These are phyloP conservation scores for Paraphaeosphaeria sporulosa DNA, from an alignment of 2,329 filamentous ascomycete genomes.

Conservation along the genomic window DNA sequence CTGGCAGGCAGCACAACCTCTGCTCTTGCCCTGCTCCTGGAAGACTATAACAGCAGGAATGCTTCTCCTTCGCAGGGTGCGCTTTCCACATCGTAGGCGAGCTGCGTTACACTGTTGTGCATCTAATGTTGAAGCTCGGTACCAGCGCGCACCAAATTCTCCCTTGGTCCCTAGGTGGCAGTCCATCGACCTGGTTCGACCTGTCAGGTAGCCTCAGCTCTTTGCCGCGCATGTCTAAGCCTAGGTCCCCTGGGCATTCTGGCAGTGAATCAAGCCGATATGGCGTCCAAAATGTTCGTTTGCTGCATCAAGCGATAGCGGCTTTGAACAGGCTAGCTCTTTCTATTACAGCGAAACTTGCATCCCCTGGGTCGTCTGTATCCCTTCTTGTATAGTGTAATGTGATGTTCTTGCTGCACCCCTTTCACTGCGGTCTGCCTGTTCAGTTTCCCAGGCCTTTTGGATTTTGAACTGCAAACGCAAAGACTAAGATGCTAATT, in stretches of 20 bases:
- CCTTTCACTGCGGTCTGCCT: not conserved
- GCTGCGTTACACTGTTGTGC: not conserved
- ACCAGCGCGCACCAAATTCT: not conserved
- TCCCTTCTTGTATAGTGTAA: not conserved
- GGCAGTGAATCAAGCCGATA: not conserved
- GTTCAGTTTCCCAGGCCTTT: not conserved
- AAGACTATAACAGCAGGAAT: not conserved
- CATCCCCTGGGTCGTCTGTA: not conserved
- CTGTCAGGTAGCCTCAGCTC: not conserved
- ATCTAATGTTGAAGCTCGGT: conserved; percentile 3
- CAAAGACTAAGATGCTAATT: not conserved
- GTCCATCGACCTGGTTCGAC: not conserved
- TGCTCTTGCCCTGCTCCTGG: not conserved
- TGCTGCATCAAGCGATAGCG: not conserved
- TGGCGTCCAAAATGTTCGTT: not conserved
- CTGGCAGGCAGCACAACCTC: not conserved
- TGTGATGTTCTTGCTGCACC: not conserved
- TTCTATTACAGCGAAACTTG: not conserved
- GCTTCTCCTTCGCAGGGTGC: not conserved
- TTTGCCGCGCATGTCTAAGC: not conserved
- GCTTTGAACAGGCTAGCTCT: not conserved
- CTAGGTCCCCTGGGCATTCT: not conserved
- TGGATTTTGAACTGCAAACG: not conserved
- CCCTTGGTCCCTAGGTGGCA: not conserved
- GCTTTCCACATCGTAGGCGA: not conserved